Evolutionary conservation across 2,329 filamentous ascomycete genomes (phyloP).

Genomic region (Apiospora aurea): DNA sequence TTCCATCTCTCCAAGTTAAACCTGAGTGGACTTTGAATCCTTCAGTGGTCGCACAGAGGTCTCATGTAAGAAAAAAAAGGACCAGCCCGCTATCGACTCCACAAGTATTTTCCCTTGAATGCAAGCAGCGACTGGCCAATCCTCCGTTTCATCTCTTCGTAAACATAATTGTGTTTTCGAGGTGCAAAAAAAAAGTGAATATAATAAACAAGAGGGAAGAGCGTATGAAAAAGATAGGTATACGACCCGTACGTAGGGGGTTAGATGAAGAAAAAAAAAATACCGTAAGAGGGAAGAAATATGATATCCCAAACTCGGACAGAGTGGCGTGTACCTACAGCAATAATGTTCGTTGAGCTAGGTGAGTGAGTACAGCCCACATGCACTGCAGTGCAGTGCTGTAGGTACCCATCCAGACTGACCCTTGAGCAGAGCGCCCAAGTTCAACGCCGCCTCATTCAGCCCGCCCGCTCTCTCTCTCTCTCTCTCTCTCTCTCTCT

Average conservation of each 20-base stretch:
- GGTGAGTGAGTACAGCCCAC: too few relatives aligned
- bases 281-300: too few relatives aligned
- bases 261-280: neutral
- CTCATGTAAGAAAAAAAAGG: slow-evolving; percentile 15
- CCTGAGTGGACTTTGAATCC: neutral
- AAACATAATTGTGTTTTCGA: neutral
- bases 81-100: slow-evolving; percentile 8
- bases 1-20: neutral
- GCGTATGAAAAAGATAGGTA: neutral
- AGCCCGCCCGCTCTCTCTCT: slow-evolving; percentile 9
- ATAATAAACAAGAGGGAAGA: neutral
- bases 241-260: neutral
- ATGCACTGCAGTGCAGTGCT: neutral
- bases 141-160: neutral
- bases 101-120: neutral
- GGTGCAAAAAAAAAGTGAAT: neutral
- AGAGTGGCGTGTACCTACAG: too few relatives aligned
- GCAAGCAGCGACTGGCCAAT: neutral
- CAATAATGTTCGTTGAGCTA: too few relatives aligned
- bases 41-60: slow-evolving; percentile 4
- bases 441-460: slow-evolving; percentile 9
- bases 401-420: neutral
- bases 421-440: neutral
- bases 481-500: slow-evolving; percentile 1
- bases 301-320: too few relatives aligned